phyloP scores from a whole-genome alignment of 345 rosid species.

The Orychophragmus violaceus region DNA sequence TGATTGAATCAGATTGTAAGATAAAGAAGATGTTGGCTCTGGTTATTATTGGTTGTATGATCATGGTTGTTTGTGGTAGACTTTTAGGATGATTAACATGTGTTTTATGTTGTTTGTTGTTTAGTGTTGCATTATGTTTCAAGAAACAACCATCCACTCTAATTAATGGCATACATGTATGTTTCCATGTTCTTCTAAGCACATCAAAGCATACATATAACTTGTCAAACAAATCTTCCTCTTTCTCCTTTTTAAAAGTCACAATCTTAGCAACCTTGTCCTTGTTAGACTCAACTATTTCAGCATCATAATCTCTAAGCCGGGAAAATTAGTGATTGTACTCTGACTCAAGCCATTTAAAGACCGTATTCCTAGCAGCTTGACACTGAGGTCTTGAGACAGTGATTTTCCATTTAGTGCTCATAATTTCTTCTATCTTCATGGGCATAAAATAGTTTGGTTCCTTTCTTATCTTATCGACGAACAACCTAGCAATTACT shows the following conservation, averaged over 20 bases:
- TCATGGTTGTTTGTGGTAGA: too few relatives aligned
- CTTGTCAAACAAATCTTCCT: not conserved
- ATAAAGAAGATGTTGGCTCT: not conserved
- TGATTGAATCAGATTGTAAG: not conserved
- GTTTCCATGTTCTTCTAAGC: not conserved
- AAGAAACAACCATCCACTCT: not conserved
- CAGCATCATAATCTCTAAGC: not conserved
- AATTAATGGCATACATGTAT: not conserved
- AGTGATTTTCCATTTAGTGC: not conserved
- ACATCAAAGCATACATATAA: not conserved
- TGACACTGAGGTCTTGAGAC: not conserved
- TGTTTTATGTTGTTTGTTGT: too few relatives aligned
- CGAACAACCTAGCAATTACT: not conserved
- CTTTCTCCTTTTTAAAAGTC: not conserved
- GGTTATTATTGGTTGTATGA: not conserved
- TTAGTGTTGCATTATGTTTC: too few relatives aligned
- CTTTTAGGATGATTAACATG: too few relatives aligned
- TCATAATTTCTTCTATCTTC: not conserved
- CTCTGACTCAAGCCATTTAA: not conserved
- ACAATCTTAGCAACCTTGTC: not conserved
- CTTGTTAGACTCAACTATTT: not conserved
- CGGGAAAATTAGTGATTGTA: not conserved
- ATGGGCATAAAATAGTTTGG: not conserved
- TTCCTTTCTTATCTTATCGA: not conserved
- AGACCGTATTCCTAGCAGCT: not conserved